These are phyloP conservation scores for Saksenaea vasiformis DNA, from an alignment of 371 early-diverging fungal species.

Conservation along the genomic window DNA sequence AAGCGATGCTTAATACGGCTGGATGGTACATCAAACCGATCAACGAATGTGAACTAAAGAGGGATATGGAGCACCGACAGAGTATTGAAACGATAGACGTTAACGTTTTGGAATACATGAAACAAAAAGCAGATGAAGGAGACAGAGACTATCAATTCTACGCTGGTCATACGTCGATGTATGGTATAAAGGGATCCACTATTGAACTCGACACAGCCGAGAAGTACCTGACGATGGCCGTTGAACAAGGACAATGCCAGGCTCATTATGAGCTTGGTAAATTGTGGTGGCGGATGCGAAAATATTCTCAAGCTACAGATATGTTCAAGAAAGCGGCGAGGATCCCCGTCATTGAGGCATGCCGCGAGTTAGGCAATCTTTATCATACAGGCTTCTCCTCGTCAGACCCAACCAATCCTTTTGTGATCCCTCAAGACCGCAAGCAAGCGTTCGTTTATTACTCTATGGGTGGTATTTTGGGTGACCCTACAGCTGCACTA, in stretches of 20 bases:
- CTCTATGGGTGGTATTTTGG: slow-evolving; percentile 10
- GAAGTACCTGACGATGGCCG: slow-evolving; percentile 18
- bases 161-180: background rate
- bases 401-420: background rate
- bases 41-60: background rate
- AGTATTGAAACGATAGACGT: background rate
- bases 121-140: background rate
- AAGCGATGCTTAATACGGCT: background rate
- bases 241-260: slow-evolving; percentile 12
- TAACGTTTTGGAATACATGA: background rate
- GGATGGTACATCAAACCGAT: background rate
- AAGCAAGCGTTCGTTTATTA: slow-evolving; percentile 20
- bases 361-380: background rate
- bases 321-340: background rate
- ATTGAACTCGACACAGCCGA: slow-evolving; percentile 17
- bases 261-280: slow-evolving; percentile 17
- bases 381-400: background rate
- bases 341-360: background rate
- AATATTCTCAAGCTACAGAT: background rate
- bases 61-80: background rate
- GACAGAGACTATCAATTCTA: background rate
- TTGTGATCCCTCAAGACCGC: slow-evolving; percentile 11
- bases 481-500: slow-evolving; percentile 11
- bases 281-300: slow-evolving; percentile 15
- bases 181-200: background rate